phyloP scores from a whole-genome alignment of 1,284 basidiomycete genomes.

The Austroboletus niveus region DNA sequence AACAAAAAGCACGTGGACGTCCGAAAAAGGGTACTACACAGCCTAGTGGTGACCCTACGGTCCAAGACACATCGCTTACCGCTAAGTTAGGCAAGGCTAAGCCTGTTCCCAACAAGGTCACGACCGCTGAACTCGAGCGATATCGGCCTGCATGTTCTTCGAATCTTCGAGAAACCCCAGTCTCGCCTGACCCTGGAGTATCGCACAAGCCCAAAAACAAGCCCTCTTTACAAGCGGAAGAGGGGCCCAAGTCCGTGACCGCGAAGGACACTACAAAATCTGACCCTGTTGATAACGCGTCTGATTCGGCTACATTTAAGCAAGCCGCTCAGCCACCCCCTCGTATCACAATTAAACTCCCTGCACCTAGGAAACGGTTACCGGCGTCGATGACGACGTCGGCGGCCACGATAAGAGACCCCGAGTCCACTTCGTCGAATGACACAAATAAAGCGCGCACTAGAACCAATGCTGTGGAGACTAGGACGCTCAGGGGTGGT shows the following conservation, averaged over 20 bases:
- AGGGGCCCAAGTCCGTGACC: not conserved
- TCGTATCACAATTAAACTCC: not conserved
- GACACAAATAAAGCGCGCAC: not conserved
- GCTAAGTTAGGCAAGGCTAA: not conserved
- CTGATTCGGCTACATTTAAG: not conserved
- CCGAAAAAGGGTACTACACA: too few relatives aligned
- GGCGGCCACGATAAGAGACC: not conserved
- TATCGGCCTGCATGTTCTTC: slow-evolving; percentile 13
- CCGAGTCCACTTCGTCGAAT: not conserved
- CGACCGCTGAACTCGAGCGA: not conserved
- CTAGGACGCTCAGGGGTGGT: not conserved
- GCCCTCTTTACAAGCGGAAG: not conserved
- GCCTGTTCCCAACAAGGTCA: not conserved
- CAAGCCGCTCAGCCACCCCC: not conserved
- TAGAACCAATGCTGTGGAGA: not conserved
- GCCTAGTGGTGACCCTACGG: too few relatives aligned
- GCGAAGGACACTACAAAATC: not conserved
- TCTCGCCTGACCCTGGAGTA: not conserved
- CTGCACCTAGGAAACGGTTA: not conserved
- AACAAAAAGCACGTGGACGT: not conserved
- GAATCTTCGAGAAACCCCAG: slow-evolving; percentile 7
- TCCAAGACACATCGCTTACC: too few relatives aligned
- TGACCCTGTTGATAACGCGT: not conserved
- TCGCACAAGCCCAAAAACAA: not conserved
- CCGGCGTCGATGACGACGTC: not conserved